Evolutionary conservation across 1,139 yeast species (phyloP).

Genomic region (Yamadazyma pseudoaaseri): DNA sequence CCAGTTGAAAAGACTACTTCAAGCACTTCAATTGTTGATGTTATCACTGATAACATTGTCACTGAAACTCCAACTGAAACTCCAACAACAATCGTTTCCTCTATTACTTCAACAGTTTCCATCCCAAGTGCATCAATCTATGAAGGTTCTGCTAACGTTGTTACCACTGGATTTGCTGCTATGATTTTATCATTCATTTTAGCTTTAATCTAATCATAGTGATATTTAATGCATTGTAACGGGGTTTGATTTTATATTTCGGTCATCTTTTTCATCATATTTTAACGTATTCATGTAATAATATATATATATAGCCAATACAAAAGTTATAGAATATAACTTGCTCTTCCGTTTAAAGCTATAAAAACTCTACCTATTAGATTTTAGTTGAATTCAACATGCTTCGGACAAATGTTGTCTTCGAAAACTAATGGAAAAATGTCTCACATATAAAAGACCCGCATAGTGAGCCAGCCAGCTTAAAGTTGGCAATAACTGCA

Average conservation of each 20-base stretch:
- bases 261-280: conserved; percentile 1
- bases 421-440: not conserved
- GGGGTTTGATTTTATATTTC: conserved; percentile 5
- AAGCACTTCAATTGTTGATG: conserved; percentile 23
- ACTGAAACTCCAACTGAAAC: conserved; percentile 23
- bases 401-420: not conserved
- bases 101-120: conserved; percentile 4
- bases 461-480: not conserved
- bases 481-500: not conserved
- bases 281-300: not conserved
- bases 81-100: conserved; percentile 11
- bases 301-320: not conserved
- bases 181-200: conserved; percentile 18
- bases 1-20: conserved; percentile 2
- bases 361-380: no score
- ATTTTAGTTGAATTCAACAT: no score
- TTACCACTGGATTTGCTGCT: conserved; percentile 19
- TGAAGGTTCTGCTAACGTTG: conserved; percentile 20
- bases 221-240: conserved; percentile 1
- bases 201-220: conserved; percentile 15
- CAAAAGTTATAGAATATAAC: not conserved
- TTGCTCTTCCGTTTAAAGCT: not conserved
- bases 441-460: not conserved
- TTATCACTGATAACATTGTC: conserved; percentile 29
- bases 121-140: conserved; percentile 14